Base-by-base conservation (phyloP, 1,284 basidiomycete genomes). In the Ganoderma lingzhi region DNA sequence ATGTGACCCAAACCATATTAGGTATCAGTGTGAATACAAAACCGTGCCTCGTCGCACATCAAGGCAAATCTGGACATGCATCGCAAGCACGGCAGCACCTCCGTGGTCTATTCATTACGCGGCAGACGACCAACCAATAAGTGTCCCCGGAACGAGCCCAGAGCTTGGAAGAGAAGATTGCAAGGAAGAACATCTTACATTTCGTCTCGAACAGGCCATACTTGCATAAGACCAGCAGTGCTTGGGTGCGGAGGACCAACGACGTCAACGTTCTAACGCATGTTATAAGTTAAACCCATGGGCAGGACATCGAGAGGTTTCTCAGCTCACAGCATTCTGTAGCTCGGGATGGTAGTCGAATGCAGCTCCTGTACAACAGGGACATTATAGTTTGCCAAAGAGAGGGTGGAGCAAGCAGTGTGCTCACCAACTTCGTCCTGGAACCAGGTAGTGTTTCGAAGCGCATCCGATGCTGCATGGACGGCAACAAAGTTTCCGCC, bases 281-380 rank as follows among this genome's bases (percentile, higher is more conserved):
- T 14, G 2, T 17, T 5, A 2, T 62, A 35, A 64, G 32, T 6
- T 19, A 37, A 45, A 10, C 32, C 45, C 28, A 39, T 15, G 51
- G 37, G 53, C 10, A 17, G 42, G 28, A 42, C 42, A 37, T 12
- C 51, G 30, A 53, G 60, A 42, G 19, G 9, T 35, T 68, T 41
- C 39, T 37, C 0, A 28, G 79, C 85, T 66, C 70, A 90, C 88
- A 41, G 88, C 90, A 70, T 87, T 84, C 77, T 90, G 88, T 9
- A 94, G 78, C 9, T 80, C 82, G 0, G 93, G 89, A 76, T 95
- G 93, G 78, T 93, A 93, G 78, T 94, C 92, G 75, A 95, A 94
- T 70, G 85, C 86, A 3, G 93, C 90, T 17, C 91, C 90, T 82
- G 59, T 17, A 53, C 14, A 8, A 30, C 14, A 14, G 23, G 30